Conservation (phyloP, 2,329 filamentous ascomycete species). For the Sarocladiaceae sp. region DNA sequence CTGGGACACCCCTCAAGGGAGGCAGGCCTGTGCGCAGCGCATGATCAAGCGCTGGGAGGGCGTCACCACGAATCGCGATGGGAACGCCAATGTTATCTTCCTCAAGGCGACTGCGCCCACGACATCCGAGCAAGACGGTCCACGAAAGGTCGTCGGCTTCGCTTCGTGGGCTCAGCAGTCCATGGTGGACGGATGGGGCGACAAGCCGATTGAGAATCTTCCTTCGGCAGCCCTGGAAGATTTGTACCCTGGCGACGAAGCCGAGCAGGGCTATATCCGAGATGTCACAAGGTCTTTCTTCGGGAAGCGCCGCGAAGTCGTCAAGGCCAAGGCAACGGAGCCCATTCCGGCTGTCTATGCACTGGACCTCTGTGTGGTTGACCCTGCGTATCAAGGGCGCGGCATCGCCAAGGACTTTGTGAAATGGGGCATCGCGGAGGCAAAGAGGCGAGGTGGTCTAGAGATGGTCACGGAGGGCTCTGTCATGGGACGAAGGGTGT, state of each 20-base stretch:
- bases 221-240: constrained; percentile 23
- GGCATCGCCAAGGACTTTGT: constrained; percentile 40
- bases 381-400: constrained; percentile 46
- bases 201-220: constrained; percentile 27
- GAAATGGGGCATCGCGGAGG: constrained; percentile 40
- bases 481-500: constrained; percentile 40
- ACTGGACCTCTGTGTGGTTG: constrained; percentile 45
- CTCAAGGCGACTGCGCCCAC: constrained; percentile 45
- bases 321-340: constrained; percentile 31
- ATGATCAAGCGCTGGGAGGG: constrained; percentile 34
- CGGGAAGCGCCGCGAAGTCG: constrained; percentile 33
- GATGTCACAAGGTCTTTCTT: constrained; percentile 40
- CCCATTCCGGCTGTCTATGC: constrained; percentile 40
- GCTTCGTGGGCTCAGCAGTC: constrained; percentile 52
- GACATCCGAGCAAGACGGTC: constrained; percentile 9
- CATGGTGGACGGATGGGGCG: constrained; percentile 40
- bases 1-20: constrained; percentile 46
- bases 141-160: constrained; percentile 36
- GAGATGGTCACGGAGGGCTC: constrained; percentile 42
- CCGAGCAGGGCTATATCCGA: constrained; percentile 37
- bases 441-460: constrained; percentile 29
- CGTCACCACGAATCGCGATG: constrained; percentile 32
- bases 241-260: constrained; percentile 35
- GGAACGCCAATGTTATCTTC: constrained; percentile 43
- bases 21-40: constrained; percentile 25